These are phyloP conservation scores for Yamadazyma atmosphaerica DNA, from an alignment of 1,139 yeast species.

Conservation along the genomic window DNA sequence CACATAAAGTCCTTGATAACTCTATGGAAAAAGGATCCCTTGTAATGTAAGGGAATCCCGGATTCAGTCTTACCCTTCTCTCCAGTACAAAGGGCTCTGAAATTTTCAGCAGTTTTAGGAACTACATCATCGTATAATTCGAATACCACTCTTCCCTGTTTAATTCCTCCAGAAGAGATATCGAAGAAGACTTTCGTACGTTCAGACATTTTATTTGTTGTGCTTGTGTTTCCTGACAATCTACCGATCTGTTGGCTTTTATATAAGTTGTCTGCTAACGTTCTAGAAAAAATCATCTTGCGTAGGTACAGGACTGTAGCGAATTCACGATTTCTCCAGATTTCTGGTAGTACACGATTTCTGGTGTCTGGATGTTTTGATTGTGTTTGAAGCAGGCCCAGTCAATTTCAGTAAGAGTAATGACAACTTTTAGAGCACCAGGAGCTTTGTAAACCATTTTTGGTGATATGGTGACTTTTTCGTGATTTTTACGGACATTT, in stretches of 20 bases:
- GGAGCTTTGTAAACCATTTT: too few species aligned
- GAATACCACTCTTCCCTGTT: conserved; percentile 73
- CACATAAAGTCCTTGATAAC: conserved; percentile 90
- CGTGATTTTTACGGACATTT: background rate
- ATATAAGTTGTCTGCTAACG: background rate
- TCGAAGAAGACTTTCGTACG: conserved; percentile 70
- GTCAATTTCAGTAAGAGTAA: too few species aligned
- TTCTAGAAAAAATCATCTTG: background rate
- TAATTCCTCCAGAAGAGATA: conserved; percentile 62
- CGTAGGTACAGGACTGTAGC: too few species aligned
- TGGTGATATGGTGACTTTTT: too few species aligned
- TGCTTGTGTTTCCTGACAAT: background rate
- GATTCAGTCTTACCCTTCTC: conserved; percentile 70
- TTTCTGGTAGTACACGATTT: too few species aligned
- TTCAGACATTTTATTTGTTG: conserved; percentile 7
- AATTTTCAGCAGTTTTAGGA: conserved; percentile 93
- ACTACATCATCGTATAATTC: conserved; percentile 78
- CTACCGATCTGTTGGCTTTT: background rate
- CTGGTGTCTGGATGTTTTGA: too few species aligned
- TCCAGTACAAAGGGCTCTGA: conserved; percentile 88
- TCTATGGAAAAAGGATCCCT: conserved; percentile 85
- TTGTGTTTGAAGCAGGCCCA: too few species aligned
- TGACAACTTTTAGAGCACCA: too few species aligned
- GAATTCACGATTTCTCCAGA: conserved; percentile 1
- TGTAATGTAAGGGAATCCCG: conserved; percentile 70